Evolutionary conservation across 1,284 basidiomycete genomes (phyloP).

Genomic region (Rhodotorula sp.): DNA sequence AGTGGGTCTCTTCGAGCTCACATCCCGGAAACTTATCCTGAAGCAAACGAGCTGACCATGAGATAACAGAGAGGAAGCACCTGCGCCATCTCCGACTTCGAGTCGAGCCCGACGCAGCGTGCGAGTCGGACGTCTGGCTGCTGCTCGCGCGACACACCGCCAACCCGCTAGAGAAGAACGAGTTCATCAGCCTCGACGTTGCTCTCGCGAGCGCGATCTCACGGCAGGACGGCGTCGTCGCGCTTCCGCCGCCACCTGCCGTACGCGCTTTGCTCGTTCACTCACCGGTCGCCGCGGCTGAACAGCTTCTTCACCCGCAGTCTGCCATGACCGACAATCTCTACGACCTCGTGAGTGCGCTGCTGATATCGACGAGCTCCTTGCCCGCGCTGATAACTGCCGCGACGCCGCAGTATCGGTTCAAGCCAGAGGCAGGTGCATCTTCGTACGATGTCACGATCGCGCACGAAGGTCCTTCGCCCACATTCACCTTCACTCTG

Average conservation of each 20-base stretch:
- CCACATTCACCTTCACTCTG: conserved; percentile 16
- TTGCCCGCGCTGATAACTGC: not conserved
- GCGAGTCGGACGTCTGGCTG: conserved; percentile 62
- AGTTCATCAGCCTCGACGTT: conserved; percentile 65
- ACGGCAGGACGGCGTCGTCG: no score
- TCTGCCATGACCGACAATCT: conserved; percentile 22
- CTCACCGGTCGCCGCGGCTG: not conserved
- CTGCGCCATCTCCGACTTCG: conserved; percentile 9
- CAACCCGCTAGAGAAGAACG: conserved; percentile 57
- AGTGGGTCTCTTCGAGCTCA: not conserved
- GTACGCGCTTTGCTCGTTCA: not conserved
- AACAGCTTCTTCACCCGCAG: not conserved
- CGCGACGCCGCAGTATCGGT: conserved; percentile 20
- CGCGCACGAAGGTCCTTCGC: conserved; percentile 18
- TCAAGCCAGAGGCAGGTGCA: conserved; percentile 3
- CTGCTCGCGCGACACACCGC: conserved; percentile 73
- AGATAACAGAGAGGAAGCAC: not conserved
- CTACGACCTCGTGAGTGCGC: conserved; percentile 10
- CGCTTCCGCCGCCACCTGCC: no score
- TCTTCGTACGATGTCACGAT: conserved; percentile 18
- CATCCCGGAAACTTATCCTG: not conserved
- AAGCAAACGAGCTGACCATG: not conserved
- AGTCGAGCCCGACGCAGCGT: conserved; percentile 1
- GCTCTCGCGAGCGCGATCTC: no score
- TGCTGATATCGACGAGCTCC: no score